Evolutionary conservation across 352 stramenopile genomes (phyloP), one percentile per base, ranked within the genome.

Genomic region (Ophiocytium majus): DNA sequence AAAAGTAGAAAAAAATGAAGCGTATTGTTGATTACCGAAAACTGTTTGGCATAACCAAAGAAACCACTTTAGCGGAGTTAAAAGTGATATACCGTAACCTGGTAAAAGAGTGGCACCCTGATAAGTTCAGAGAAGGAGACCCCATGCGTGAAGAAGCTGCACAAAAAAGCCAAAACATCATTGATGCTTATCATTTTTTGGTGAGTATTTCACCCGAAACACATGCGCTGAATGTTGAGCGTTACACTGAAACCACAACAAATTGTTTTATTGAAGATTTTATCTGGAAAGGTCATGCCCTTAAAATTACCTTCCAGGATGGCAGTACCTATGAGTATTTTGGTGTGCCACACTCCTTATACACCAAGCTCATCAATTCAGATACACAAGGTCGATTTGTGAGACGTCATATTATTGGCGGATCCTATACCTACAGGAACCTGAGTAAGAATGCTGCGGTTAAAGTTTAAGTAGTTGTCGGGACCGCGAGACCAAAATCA

Each of bases 121-220:
- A 71, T 71, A 71, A 71, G 28, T 71, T 71, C 28, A 71, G 23
- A 23, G 28, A 23, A 23, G 57, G 28, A 23, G 57, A 71, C 57
- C 19, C 23, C 23, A 23, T 23, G 28, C 23, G 28, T 23, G 57
- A 23, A 71, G 57, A 71, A 71, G 57, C 57, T 71, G 57, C 23
- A 71, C 23, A 23, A 71, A 71, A 71, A 71, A 71, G 57, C 28
- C 23, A 71, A 71, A 23, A 71, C 23, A 71, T 71, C 28, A 71
- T 71, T 71, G 57, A 71, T 23, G 57, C 57, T 28, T 71, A 71
- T 71, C 57, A 71, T 71, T 71, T 71, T 71, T 71, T 71, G 28
- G 28, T 28, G 57, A 71, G 57, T 71, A 71, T 71, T 71, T 71
- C 57, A 23, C 57, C 57, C 23, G 57, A 71, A 71, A 71, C 57